Evolutionary conservation across 306 rosid genomes (phyloP), one percentile per base, ranked within the genome.

Genomic region (Boehmeria nivea): DNA sequence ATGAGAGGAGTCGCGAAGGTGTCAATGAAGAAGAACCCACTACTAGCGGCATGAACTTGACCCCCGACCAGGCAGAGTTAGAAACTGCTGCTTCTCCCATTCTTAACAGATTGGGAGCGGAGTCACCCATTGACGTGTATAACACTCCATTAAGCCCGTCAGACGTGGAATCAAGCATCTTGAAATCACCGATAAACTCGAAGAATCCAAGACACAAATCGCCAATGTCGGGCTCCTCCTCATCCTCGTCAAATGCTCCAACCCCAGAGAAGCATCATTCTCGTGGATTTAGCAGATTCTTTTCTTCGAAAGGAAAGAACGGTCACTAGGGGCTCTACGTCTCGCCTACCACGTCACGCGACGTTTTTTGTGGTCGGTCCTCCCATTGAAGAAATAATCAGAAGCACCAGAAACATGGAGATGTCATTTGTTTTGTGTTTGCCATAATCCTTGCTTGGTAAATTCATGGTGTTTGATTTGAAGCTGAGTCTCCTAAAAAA

Each of bases 241-340:
- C 89, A 4, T 74, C 88, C 15, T 78, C 87, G 37, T 82, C 90
- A 52, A 70, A 85, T 3, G 67, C 78, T 64, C 79, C 95, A 17
- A 83, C 99, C 10, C 96, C 96, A 3, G 99, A 93, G 83, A 93
- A 87, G 61, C 88, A 87, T 20, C 88, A 87, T 20, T 61, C 78
- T 1, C 75, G 94, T 10, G 96, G 95, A 21, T 81, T 93, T 54
- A 93, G 94, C 73, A 77, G 99, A 78, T 93, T 93, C 89, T 93
- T 93, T 63, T 87, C 96, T 62, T 65, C 99, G 2, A 93, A 87
- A 72, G 87, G 77, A 51, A 85, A 85, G 72, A 81, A 69, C 7
- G 62, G 77, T 54, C 81, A 74, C 67, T 93, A 78, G 79, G 72
- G 48, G 60, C 60, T 69, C 16, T 55, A 67, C 47, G 57, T 61